phyloP scores from a whole-genome alignment of 1,284 basidiomycete species.

The Gomphus sp. region DNA sequence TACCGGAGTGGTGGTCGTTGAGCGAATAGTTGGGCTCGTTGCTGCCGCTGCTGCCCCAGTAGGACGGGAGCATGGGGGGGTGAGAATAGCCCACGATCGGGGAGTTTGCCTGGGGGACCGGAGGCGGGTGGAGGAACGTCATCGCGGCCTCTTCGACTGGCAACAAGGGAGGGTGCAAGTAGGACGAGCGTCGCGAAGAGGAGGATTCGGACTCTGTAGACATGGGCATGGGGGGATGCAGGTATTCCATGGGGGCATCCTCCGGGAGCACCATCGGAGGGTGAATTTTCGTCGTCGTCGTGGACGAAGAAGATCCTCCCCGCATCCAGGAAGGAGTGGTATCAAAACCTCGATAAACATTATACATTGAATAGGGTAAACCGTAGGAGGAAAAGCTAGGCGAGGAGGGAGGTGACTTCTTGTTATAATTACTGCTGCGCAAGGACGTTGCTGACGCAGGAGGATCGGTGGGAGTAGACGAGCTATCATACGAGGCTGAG shows the following conservation, averaged over 20 bases:
- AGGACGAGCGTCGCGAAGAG: conserved; percentile 25
- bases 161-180: conserved; percentile 55
- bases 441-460: conserved; percentile 46
- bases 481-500: conserved; percentile 38
- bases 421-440: background rate
- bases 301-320: conserved; percentile 24
- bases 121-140: conserved; percentile 35
- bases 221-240: conserved; percentile 48
- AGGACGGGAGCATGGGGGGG: conserved; percentile 27
- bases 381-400: conserved; percentile 3
- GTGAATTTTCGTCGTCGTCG: conserved; percentile 30
- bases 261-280: conserved; percentile 44
- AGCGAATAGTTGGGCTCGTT: conserved; percentile 22
- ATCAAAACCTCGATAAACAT: conserved; percentile 1
- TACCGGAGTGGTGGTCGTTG: conserved; percentile 9
- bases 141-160: conserved; percentile 20
- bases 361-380: conserved; percentile 5
- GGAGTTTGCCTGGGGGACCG: conserved; percentile 24
- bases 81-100: conserved; percentile 28
- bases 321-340: conserved; percentile 26
- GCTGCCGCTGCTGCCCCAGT: conserved; percentile 14
- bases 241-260: conserved; percentile 44
- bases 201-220: conserved; percentile 21
- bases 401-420: conserved; percentile 4
- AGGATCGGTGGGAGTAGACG: conserved; percentile 39